Conservation (phyloP, 257 asterid species). For the Solanum dulcamara region DNA sequence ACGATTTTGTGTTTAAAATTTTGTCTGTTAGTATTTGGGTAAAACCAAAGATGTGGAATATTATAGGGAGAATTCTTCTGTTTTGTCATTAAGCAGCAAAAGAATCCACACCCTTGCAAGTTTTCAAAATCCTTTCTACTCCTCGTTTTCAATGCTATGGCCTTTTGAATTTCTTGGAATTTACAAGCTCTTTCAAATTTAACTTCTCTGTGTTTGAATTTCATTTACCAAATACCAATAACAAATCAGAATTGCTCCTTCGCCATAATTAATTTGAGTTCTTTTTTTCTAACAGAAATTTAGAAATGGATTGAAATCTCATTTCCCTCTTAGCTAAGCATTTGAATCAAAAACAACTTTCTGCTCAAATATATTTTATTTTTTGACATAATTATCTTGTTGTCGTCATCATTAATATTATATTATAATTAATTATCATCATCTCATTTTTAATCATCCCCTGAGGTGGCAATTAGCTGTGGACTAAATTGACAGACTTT, state of each 20-base stretch:
- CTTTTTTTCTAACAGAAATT: not conserved
- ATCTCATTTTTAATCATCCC: not conserved
- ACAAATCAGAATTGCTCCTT: not conserved
- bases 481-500: not conserved
- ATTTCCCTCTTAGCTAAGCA: not conserved
- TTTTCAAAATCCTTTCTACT: not conserved
- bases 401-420: not conserved
- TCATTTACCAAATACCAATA: not conserved
- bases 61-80: constrained; percentile 13
- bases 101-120: not conserved
- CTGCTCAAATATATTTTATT: not conserved
- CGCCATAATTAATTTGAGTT: not conserved
- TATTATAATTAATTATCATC: not conserved
- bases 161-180: not conserved
- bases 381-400: not conserved
- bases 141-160: not conserved
- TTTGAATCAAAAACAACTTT: not conserved
- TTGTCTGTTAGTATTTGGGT: constrained; percentile 23
- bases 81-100: constrained; percentile 4
- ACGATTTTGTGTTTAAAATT: not conserved
- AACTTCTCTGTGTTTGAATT: not conserved
- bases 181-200: not conserved
- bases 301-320: not conserved
- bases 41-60: constrained; percentile 7
- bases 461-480: not conserved